Percentiles rank a stretch among this genome's conserved stretches.
These are phyloP conservation scores for Penicillium samsonianum DNA, from an alignment of 495 filamentous ascomycete genomes.

Conservation along the genomic window DNA sequence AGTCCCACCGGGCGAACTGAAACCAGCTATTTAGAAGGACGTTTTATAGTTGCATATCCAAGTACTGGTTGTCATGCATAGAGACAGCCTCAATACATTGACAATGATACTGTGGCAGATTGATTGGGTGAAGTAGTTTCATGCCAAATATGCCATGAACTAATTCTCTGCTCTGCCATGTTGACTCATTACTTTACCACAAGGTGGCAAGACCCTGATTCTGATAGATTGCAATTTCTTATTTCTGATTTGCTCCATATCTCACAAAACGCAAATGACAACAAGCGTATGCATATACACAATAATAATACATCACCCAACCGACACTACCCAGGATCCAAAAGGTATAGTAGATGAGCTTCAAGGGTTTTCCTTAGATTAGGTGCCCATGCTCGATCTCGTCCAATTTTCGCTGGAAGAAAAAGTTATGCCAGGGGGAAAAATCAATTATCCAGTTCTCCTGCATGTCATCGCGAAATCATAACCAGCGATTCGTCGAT, in stretches of 20 bases:
- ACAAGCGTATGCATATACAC: slow-evolving; percentile 39
- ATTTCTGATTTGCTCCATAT: slow-evolving; percentile 27
- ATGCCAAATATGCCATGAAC: neutral
- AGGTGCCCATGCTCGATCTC: neutral
- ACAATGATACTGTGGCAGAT: no score
- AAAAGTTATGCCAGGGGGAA: neutral
- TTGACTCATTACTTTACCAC: neutral
- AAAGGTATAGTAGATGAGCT: slow-evolving; percentile 6
- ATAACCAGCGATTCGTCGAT: slow-evolving; percentile 15
- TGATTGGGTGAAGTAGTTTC: no score
- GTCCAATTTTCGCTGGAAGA: neutral
- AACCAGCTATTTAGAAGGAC: no score
- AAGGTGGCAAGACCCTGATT: neutral
- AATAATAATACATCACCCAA: slow-evolving; percentile 41
- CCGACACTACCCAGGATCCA: slow-evolving; percentile 1
- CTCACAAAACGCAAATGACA: slow-evolving; percentile 23
- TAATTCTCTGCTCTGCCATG: neutral
- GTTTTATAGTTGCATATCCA: no score
- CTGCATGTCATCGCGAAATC: slow-evolving; percentile 9
- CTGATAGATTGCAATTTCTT: slow-evolving; percentile 17
- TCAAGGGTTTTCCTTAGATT: neutral
- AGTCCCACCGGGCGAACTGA: no score
- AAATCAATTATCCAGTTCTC: slow-evolving; percentile 8
- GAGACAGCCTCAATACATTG: no score
- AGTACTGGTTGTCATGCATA: no score